Percentiles rank a stretch among this genome's conserved stretches.
Conservation (phyloP, 208 protist genomes). For the Acanthamoeba sp. region DNA sequence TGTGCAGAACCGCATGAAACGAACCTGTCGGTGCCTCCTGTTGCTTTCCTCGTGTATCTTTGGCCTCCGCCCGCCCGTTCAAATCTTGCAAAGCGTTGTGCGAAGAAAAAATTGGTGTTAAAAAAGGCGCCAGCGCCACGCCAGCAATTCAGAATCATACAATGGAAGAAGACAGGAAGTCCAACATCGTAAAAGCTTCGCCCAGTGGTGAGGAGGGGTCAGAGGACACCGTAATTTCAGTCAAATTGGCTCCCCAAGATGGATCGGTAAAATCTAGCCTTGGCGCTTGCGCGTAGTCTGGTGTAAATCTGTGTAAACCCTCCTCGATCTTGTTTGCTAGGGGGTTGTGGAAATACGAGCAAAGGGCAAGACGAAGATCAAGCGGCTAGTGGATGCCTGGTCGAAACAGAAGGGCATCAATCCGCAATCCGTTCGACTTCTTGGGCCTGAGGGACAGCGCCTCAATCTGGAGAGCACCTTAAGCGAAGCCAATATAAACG, state of each 20-base stretch:
- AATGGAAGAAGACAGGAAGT: slow-evolving; percentile 14
- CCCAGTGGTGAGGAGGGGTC: neutral
- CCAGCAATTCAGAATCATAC: neutral
- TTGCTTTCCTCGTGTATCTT: too few species aligned
- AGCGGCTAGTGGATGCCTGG: slow-evolving; percentile 54
- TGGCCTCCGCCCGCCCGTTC: too few species aligned
- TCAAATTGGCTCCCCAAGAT: slow-evolving; percentile 54
- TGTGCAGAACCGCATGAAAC: too few species aligned
- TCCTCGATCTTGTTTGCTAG: neutral
- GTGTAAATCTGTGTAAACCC: too few species aligned
- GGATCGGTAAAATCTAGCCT: too few species aligned
- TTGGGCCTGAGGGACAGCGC: slow-evolving; percentile 18
- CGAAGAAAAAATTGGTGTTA: neutral
- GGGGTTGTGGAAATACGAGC: slow-evolving; percentile 51
- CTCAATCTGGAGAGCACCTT: slow-evolving; percentile 53
- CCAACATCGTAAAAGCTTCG: slow-evolving; percentile 4
- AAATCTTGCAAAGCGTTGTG: too few species aligned
- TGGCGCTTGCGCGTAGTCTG: too few species aligned
- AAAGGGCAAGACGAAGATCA: slow-evolving; percentile 54
- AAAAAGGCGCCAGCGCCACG: neutral
- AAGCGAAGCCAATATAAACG: slow-evolving; percentile 23
- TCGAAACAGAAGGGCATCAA: slow-evolving; percentile 25
- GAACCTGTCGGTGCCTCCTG: too few species aligned
- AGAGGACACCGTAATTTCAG: neutral
- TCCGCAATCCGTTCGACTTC: slow-evolving; percentile 23